Conservation (phyloP, 306 rosid species). For the Cucurbita argyrosperma region DNA sequence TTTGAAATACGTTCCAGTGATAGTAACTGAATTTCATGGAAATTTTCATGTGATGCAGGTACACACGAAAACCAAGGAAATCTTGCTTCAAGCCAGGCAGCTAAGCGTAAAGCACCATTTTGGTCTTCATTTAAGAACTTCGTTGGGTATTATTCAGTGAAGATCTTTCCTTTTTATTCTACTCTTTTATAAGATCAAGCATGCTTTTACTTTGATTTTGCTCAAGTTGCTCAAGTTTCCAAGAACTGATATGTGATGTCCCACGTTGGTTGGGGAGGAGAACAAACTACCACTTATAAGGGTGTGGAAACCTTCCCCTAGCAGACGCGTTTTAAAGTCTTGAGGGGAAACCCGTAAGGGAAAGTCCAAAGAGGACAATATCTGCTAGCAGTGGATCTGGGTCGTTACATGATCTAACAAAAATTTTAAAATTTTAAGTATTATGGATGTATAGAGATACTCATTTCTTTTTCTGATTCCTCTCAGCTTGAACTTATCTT, state of each 20-base stretch:
- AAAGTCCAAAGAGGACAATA: too few relatives aligned
- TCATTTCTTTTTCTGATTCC: neutral
- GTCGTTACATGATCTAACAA: too few relatives aligned
- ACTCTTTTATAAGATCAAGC: neutral
- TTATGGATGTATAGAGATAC: neutral
- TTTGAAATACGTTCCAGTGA: neutral
- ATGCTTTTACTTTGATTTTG: neutral
- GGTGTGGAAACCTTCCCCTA: too few relatives aligned
- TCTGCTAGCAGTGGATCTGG: too few relatives aligned
- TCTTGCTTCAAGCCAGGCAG: constrained; percentile 18
- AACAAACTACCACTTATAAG: too few relatives aligned
- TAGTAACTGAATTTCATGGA: neutral
- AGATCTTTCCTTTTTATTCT: neutral
- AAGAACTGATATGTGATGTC: neutral
- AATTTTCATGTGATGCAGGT: constrained; percentile 23
- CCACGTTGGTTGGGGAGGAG: too few relatives aligned
- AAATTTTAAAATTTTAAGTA: neutral
- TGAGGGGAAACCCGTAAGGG: too few relatives aligned
- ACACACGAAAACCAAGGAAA: constrained; percentile 12
- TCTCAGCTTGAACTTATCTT: constrained; percentile 3
- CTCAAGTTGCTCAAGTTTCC: neutral
- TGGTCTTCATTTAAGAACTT: constrained; percentile 52
- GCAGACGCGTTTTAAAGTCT: too few relatives aligned
- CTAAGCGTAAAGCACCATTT: constrained; percentile 16
- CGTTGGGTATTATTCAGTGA: constrained; percentile 39